Conservation (phyloP, 495 filamentous ascomycete genomes). For the Chlorociboria aeruginascens region DNA sequence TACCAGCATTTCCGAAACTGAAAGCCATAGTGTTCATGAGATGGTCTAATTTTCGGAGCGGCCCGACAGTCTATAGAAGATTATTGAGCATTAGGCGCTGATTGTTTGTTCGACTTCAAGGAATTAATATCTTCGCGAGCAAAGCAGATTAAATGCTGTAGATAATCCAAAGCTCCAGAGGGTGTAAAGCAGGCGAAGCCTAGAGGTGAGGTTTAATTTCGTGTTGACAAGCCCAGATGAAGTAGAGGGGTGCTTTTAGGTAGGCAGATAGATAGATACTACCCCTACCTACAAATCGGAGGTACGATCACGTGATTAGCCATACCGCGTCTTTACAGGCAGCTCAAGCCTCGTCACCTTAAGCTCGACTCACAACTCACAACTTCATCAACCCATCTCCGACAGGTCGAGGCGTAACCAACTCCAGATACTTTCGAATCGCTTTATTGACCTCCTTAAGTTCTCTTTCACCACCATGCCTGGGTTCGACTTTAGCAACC, state of each 20-base stretch:
- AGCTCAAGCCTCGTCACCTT: not conserved
- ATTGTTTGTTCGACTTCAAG: not conserved
- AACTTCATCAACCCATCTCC: not conserved
- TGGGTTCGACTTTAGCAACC: conserved; percentile 99
- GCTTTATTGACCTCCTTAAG: not conserved
- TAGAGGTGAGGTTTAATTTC: not conserved
- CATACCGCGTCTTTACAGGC: not conserved
- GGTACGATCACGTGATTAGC: conserved; percentile 2
- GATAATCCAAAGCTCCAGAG: too few relatives aligned
- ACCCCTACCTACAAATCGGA: not conserved
- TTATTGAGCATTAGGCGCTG: conserved; percentile 8
- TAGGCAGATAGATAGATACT: too few relatives aligned
- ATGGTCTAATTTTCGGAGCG: conserved; percentile 15
- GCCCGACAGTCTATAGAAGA: conserved; percentile 17
- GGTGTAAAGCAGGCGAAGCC: not conserved
- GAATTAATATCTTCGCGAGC: not conserved
- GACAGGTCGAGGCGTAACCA: not conserved
- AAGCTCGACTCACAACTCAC: not conserved
- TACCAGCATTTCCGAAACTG: conserved; percentile 24
- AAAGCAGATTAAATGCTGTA: not conserved
- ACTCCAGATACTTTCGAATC: not conserved
- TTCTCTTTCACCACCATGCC: conserved; percentile 46
- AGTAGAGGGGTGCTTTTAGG: not conserved
- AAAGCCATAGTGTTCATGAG: conserved; percentile 51
- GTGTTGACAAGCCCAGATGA: not conserved